A percentile compares a stretch with the other conserved stretches of the same genome.
These are phyloP conservation scores for Dovyalis caffra DNA, from an alignment of 345 rosid species.

Conservation along the genomic window DNA sequence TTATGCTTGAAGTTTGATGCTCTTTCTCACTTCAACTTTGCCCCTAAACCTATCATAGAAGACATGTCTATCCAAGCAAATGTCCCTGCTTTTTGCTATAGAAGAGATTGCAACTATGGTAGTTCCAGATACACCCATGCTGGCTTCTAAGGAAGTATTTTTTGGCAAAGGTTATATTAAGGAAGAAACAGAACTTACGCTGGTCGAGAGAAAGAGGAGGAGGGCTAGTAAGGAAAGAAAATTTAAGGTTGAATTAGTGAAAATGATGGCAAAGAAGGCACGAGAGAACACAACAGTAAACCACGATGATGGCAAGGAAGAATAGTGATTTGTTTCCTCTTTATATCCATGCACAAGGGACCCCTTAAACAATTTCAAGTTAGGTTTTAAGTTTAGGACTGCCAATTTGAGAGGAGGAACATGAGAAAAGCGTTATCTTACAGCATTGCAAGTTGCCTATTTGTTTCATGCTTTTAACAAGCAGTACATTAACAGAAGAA, in stretches of 20 bases:
- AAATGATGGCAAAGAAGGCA: constrained; percentile 50
- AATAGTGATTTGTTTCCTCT: not conserved
- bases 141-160: constrained; percentile 95
- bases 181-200: constrained; percentile 81
- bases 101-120: constrained; percentile 98
- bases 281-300: constrained; percentile 19
- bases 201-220: constrained; percentile 86
- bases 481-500: not conserved
- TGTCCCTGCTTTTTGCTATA: constrained; percentile 95
- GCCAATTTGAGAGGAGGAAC: not conserved
- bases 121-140: constrained; percentile 93
- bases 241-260: constrained; percentile 62
- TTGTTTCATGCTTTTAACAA: not conserved
- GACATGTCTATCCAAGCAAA: constrained; percentile 86
- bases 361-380: not conserved
- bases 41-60: constrained; percentile 93
- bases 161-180: constrained; percentile 75
- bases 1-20: constrained; percentile 94
- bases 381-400: not conserved
- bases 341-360: not conserved
- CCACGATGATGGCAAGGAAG: constrained; percentile 37
- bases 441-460: not conserved
- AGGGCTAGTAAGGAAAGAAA: constrained; percentile 96
- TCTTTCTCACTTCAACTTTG: constrained; percentile 93
- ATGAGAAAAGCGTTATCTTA: not conserved